Percentiles rank a stretch among this genome's conserved stretches.
Evolutionary conservation across 208 protist genomes (phyloP).

Genomic region (Trypanosoma platydactyli): DNA sequence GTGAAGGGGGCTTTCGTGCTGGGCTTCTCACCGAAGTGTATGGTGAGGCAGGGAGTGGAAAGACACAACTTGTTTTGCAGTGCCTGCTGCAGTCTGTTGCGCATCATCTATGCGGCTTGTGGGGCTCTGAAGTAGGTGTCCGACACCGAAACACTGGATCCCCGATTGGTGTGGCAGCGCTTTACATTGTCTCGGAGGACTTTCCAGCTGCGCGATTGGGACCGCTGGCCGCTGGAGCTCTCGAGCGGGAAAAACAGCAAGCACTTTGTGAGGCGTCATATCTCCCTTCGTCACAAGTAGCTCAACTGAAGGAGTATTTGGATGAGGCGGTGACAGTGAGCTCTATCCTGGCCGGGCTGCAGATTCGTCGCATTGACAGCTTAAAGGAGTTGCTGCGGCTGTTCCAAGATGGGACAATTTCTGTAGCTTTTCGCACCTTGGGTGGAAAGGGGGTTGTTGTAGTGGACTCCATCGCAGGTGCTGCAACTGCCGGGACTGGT

Average conservation of each 20-base stretch:
- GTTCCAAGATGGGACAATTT: constrained; percentile 30
- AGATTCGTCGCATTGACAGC: constrained; percentile 41
- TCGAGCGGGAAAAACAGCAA: constrained; percentile 9
- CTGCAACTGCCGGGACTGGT: constrained; percentile 14
- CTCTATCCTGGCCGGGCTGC: constrained; percentile 45
- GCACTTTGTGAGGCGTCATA: constrained; percentile 19
- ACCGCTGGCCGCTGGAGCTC: constrained; percentile 24
- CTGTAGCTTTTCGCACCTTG: constrained; percentile 22
- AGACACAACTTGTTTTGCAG: constrained; percentile 78
- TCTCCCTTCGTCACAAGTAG: constrained; percentile 19
- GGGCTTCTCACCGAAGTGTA: constrained; percentile 67
- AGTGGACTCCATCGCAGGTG: constrained; percentile 69
- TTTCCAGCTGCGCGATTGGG: constrained; percentile 47
- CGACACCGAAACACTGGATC: neutral
- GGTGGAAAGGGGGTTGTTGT: constrained; percentile 46
- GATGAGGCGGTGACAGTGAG: constrained; percentile 28
- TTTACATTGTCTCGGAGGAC: constrained; percentile 68
- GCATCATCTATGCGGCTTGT: constrained; percentile 12
- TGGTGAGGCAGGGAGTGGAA: constrained; percentile 76
- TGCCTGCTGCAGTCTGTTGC: constrained; percentile 52
- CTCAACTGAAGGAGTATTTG: constrained; percentile 22
- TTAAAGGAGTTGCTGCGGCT: constrained; percentile 42
- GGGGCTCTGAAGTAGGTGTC: neutral
- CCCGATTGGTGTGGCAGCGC: constrained; percentile 17
- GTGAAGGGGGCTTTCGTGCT: constrained; percentile 39